Evolutionary conservation across 1,284 basidiomycete genomes (phyloP).

Genomic region (Ceratobasidium sp.): DNA sequence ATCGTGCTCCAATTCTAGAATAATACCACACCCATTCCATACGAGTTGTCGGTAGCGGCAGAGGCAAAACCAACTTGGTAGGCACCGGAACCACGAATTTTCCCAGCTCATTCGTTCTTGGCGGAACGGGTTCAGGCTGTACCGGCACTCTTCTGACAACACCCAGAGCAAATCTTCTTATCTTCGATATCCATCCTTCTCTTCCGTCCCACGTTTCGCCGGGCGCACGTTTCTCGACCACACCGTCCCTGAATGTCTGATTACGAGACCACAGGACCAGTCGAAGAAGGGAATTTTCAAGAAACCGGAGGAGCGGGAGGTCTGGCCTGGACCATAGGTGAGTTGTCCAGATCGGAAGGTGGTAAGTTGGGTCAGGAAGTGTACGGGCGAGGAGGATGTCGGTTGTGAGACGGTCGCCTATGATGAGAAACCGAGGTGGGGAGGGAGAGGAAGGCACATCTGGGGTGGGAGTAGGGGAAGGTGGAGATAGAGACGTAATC

Average conservation of each 20-base stretch:
- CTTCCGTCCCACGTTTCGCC: slow-evolving; percentile 8
- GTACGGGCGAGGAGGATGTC: slow-evolving; percentile 89
- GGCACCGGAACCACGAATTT: slow-evolving; percentile 1
- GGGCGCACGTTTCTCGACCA: neutral
- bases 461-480: slow-evolving; percentile 54
- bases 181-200: slow-evolving; percentile 10
- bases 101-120: neutral
- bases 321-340: slow-evolving; percentile 47
- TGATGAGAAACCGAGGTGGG: slow-evolving; percentile 62
- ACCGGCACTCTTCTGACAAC: neutral
- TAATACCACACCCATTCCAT: slow-evolving; percentile 23
- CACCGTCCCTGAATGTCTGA: slow-evolving; percentile 21
- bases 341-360: slow-evolving; percentile 46
- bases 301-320: slow-evolving; percentile 51
- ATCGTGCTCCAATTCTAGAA: slow-evolving; percentile 12
- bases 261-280: slow-evolving; percentile 1
- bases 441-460: neutral
- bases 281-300: slow-evolving; percentile 51
- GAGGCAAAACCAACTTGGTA: neutral
- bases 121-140: neutral
- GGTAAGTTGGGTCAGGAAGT: slow-evolving; percentile 49
- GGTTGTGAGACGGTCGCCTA: slow-evolving; percentile 92
- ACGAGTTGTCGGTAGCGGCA: slow-evolving; percentile 1
- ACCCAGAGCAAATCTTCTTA: neutral
- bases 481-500: neutral